A percentile compares a stretch with the other conserved stretches of the same genome.
phyloP scores from a whole-genome alignment of 768 basidiomycete genomes.

The Fomitopsis pulvina region DNA sequence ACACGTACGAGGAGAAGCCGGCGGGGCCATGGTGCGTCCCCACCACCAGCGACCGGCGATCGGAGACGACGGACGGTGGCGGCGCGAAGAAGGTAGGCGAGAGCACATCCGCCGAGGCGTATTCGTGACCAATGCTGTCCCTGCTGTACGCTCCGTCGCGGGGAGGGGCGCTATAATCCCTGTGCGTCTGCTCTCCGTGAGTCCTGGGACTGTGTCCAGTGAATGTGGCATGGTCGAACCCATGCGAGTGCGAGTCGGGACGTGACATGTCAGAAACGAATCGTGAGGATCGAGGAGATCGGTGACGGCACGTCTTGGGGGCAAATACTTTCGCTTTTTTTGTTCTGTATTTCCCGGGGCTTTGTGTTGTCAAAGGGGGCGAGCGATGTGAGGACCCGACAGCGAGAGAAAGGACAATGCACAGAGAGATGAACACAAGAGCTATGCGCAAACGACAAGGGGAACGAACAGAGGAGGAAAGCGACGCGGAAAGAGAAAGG shows the following conservation, averaged over 20 bases:
- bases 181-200: conserved; percentile 10
- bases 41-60: conserved; percentile 11
- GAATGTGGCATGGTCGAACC: conserved; percentile 16
- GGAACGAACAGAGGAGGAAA: conserved; percentile 25
- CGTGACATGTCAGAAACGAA: conserved; percentile 20
- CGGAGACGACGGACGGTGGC: conserved; percentile 16
- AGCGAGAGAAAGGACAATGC: conserved; percentile 18
- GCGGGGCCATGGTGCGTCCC: conserved; percentile 10
- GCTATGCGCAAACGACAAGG: conserved; percentile 26
- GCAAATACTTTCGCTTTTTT: conserved; percentile 7
- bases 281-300: conserved; percentile 16
- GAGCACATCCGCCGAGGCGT: not conserved
- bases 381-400: conserved; percentile 16
- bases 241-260: conserved; percentile 18
- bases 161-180: conserved; percentile 1
- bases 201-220: conserved; percentile 9
- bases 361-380: conserved; percentile 1
- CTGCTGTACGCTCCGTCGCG: not conserved
- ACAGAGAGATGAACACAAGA: conserved; percentile 21
- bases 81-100: conserved; percentile 14
- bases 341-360: conserved; percentile 1
- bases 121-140: conserved; percentile 3
- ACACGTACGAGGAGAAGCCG: conserved; percentile 18
- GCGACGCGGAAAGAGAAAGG: conserved; percentile 25
- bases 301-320: not conserved